These are phyloP conservation scores for Metschnikowia drakensbergensis DNA, from an alignment of 805 yeast species.

Conservation along the genomic window DNA sequence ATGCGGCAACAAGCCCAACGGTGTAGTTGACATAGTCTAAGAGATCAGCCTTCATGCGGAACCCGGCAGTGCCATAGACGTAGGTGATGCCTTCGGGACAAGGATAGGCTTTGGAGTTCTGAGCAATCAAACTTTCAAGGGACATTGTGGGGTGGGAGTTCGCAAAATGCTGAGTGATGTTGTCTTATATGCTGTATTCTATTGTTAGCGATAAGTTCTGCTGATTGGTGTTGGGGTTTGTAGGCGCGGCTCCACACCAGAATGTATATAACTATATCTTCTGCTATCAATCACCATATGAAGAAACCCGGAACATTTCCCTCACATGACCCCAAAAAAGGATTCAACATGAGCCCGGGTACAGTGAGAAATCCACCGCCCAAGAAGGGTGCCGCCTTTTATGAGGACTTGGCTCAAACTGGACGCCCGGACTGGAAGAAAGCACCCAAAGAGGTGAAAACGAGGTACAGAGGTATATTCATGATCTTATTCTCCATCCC, in stretches of 20 bases:
- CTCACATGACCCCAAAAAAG: constrained; percentile 2
- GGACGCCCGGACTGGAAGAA: constrained; percentile 43
- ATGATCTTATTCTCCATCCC: constrained; percentile 39
- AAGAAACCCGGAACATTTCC: constrained; percentile 14
- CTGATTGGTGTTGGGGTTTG: not conserved
- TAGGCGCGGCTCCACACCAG: not conserved
- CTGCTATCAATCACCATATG: constrained; percentile 4
- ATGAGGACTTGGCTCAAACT: constrained; percentile 34
- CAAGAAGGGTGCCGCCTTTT: constrained; percentile 28
- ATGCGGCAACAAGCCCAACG: constrained; percentile 75
- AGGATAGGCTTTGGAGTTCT: constrained; percentile 27
- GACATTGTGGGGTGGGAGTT: constrained; percentile 4
- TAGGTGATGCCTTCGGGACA: constrained; percentile 43
- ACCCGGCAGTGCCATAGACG: constrained; percentile 96
- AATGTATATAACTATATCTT: not conserved
- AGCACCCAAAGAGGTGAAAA: constrained; percentile 37
- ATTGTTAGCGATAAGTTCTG: not conserved
- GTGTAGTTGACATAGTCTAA: constrained; percentile 80
- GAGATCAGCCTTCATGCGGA: constrained; percentile 66
- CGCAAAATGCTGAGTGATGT: not conserved
- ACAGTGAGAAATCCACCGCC: constrained; percentile 6
- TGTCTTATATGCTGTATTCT: not conserved
- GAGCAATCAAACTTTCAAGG: constrained; percentile 6
- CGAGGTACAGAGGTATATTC: constrained; percentile 36
- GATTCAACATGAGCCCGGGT: not conserved